Percentiles rank a stretch among this genome's conserved stretches.
These are phyloP conservation scores for Claviceps arundinis DNA, from an alignment of 2,329 filamentous ascomycete genomes.

Conservation along the genomic window DNA sequence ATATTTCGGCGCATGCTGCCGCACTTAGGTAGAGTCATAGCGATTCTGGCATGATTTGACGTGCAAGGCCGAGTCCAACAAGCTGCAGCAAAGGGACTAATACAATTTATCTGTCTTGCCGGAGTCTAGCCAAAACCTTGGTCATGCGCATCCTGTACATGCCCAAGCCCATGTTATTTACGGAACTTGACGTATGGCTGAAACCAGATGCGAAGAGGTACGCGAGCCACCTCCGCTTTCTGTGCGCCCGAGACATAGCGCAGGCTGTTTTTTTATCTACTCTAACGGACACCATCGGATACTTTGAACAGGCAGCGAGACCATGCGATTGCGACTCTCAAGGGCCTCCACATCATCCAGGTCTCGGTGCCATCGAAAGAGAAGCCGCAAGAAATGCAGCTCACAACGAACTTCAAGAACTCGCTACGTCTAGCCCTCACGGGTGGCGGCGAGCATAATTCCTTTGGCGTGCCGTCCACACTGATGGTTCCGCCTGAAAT, in stretches of 20 bases:
- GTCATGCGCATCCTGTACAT: conserved; percentile 94
- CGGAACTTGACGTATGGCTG: conserved; percentile 77
- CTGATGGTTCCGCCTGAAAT: conserved; percentile 49
- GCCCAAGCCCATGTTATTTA: conserved; percentile 62
- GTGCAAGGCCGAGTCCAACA: neutral
- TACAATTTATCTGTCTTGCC: neutral
- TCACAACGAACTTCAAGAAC: conserved; percentile 69
- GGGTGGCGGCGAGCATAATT: conserved; percentile 71
- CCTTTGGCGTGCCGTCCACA: conserved; percentile 76
- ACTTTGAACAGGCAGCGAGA: conserved; percentile 53
- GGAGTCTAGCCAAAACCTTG: conserved; percentile 65
- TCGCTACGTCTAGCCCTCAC: conserved; percentile 80
- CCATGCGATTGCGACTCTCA: conserved; percentile 67
- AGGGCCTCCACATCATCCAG: conserved; percentile 73
- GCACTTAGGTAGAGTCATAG: conserved; percentile 53
- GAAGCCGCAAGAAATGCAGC: conserved; percentile 55
- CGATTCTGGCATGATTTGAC: neutral
- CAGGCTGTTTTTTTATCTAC: neutral
- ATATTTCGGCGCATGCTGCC: conserved; percentile 97
- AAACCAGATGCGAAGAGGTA: conserved; percentile 44
- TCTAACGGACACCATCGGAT: conserved; percentile 1
- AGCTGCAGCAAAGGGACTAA: neutral
- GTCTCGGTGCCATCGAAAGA: conserved; percentile 48
- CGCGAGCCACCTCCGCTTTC: neutral
- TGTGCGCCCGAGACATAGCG: neutral